phyloP scores from a whole-genome alignment of 495 filamentous ascomycete species.

The Pyrenula aspistea region DNA sequence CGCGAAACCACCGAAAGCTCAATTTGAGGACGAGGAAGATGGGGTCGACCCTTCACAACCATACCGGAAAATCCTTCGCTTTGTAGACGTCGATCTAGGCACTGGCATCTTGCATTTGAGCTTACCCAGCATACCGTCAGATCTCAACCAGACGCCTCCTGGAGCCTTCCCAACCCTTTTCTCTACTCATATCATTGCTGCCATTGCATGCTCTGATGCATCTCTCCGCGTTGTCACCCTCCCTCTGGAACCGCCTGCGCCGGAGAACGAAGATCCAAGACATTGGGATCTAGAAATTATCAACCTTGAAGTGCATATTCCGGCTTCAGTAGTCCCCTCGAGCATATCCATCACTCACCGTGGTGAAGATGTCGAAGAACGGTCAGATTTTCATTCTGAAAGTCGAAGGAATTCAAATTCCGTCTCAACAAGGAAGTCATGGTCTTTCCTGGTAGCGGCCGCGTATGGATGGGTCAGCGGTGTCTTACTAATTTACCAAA shows the following conservation, averaged over 20 bases:
- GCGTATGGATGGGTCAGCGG: slow-evolving; percentile 58
- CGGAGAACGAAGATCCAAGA: slow-evolving; percentile 23
- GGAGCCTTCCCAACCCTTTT: slow-evolving; percentile 50
- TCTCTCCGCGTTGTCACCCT: slow-evolving; percentile 58
- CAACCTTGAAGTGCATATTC: slow-evolving; percentile 32
- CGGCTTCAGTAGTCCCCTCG: slow-evolving; percentile 48
- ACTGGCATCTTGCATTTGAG: slow-evolving; percentile 48
- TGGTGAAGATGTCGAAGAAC: slow-evolving; percentile 23
- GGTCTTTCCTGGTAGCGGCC: slow-evolving; percentile 47
- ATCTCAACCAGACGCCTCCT: slow-evolving; percentile 26
- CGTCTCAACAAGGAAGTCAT: slow-evolving; percentile 12
- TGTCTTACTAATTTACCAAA: slow-evolving; percentile 40
- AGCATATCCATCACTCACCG: slow-evolving; percentile 59
- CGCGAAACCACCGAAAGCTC: slow-evolving; percentile 26
- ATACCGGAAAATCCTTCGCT: slow-evolving; percentile 46
- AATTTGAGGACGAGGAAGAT: slow-evolving; percentile 46
- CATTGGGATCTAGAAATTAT: slow-evolving; percentile 51
- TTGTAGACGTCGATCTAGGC: slow-evolving; percentile 55
- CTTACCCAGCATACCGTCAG: slow-evolving; percentile 41
- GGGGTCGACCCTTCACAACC: slow-evolving; percentile 43
- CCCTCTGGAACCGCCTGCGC: slow-evolving; percentile 62
- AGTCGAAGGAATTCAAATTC: slow-evolving; percentile 5
- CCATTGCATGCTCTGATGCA: slow-evolving; percentile 57
- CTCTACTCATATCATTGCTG: slow-evolving; percentile 53
- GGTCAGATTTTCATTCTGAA: slow-evolving; percentile 16